These are phyloP conservation scores for Rubia tinctorum DNA, from an alignment of 305 asterid genomes.

Conservation along the genomic window DNA sequence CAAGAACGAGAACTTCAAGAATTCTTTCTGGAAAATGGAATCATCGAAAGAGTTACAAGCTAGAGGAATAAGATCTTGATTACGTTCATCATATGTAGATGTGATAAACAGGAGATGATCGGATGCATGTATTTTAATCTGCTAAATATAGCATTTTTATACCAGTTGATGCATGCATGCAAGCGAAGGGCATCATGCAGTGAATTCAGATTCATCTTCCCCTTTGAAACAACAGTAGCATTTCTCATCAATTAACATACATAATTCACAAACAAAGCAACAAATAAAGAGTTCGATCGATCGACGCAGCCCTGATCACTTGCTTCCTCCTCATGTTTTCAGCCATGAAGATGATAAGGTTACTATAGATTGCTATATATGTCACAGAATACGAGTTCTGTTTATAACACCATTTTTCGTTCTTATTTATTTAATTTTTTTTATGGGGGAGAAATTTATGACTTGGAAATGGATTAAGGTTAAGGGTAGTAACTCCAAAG, in stretches of 20 bases:
- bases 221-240: neutral
- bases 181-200: neutral
- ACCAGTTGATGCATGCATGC: neutral
- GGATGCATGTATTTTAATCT: no score
- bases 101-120: no score
- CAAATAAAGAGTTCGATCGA: neutral
- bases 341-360: neutral
- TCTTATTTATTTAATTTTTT: neutral
- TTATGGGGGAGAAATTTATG: neutral
- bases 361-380: neutral
- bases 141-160: no score
- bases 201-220: neutral
- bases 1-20: no score
- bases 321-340: neutral
- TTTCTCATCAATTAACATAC: neutral
- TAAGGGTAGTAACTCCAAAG: slow-evolving; percentile 34
- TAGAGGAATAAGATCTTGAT: no score
- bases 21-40: no score
- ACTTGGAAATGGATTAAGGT: neutral
- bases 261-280: neutral
- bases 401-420: no score
- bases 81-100: no score
- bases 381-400: neutral
- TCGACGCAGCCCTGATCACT: neutral
- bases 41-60: no score